phyloP scores from a whole-genome alignment of 2,329 filamentous ascomycete species.

The Aureobasidium musti region DNA sequence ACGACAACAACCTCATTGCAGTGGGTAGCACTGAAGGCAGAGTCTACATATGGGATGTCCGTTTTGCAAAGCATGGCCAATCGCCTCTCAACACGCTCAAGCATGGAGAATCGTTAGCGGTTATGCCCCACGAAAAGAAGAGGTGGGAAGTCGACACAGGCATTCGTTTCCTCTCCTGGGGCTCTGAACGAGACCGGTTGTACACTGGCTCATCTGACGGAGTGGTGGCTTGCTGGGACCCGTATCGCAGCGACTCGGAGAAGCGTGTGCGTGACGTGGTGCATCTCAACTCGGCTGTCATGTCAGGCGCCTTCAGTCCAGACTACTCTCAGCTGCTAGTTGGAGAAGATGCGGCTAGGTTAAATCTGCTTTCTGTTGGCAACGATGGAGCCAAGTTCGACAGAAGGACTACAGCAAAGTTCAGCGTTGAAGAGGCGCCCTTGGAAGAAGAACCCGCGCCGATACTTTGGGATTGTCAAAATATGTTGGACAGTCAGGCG shows the following conservation, averaged over 20 bases:
- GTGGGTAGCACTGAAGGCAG: constrained; percentile 62
- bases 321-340: constrained; percentile 59
- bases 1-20: constrained; percentile 55
- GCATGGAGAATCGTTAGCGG: constrained; percentile 55
- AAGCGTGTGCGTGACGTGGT: constrained; percentile 55
- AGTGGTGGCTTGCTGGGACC: constrained; percentile 61
- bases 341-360: constrained; percentile 58
- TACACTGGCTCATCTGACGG: constrained; percentile 65
- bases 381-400: constrained; percentile 29
- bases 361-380: constrained; percentile 55
- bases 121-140: constrained; percentile 47
- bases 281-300: constrained; percentile 55
- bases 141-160: constrained; percentile 60
- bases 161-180: constrained; percentile 61
- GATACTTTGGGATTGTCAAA: constrained; percentile 31
- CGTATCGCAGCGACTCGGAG: constrained; percentile 55
- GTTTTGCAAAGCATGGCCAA: constrained; percentile 44
- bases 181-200: constrained; percentile 53
- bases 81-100: constrained; percentile 52
- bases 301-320: constrained; percentile 59
- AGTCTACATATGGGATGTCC: constrained; percentile 63
- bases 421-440: constrained; percentile 35
- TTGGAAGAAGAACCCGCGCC: constrained; percentile 21
- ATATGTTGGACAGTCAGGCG: constrained; percentile 40
- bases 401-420: constrained; percentile 37